Conservation (phyloP, 2,329 filamentous ascomycete species). For the Dactylellina cionopaga region DNA sequence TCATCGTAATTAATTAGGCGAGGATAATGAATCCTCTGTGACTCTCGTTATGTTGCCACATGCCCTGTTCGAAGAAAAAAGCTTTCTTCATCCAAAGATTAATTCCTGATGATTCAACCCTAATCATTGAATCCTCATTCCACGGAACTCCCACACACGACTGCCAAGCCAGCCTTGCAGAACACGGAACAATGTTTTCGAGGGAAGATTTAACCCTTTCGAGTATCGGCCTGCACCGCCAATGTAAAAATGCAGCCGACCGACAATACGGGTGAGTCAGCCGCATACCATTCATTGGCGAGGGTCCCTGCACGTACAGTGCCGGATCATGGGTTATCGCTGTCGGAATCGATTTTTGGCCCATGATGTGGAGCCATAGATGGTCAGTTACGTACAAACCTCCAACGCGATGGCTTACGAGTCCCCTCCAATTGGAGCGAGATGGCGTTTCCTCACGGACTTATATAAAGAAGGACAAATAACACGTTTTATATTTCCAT, state of each 20-base stretch:
- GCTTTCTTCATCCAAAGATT: no score
- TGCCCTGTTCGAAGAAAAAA: no score
- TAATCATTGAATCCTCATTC: background rate
- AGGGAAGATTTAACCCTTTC: conserved; percentile 18
- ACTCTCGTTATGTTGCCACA: background rate
- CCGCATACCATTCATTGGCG: conserved; percentile 1
- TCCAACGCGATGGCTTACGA: conserved; percentile 13
- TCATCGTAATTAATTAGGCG: no score
- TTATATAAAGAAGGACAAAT: background rate
- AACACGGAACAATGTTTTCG: background rate
- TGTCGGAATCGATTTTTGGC: conserved; percentile 3
- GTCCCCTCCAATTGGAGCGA: background rate
- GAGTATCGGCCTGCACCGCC: background rate
- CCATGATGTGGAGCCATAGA: conserved; percentile 10
- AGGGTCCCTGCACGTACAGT: conserved; percentile 4
- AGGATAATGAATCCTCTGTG: background rate
- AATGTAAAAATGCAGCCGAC: background rate
- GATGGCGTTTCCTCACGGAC: background rate
- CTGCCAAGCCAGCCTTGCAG: background rate
- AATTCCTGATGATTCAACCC: background rate
- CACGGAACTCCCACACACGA: background rate
- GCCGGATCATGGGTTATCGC: conserved; percentile 17
- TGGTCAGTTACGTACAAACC: conserved; percentile 12
- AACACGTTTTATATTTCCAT: background rate
- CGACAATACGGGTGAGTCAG: conserved; percentile 33